Percentiles rank a stretch among this genome's conserved stretches.
phyloP scores from a whole-genome alignment of 129 eudicot species.

The Mikania micrantha region DNA sequence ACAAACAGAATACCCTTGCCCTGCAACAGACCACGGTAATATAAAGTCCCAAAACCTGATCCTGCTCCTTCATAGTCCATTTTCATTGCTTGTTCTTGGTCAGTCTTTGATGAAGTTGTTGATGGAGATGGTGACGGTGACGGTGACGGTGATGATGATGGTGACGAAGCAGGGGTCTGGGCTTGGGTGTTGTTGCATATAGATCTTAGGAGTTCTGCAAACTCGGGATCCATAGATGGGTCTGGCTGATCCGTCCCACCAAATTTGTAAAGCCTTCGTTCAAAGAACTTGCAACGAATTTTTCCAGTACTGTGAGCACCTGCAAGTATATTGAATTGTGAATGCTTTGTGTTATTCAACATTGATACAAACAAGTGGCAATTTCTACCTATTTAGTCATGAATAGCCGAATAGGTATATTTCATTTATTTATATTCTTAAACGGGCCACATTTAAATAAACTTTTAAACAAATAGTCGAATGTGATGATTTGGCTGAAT shows the following conservation, averaged over 20 bases:
- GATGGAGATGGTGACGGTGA: too few species aligned
- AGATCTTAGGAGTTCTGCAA: constrained; percentile 40
- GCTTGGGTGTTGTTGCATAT: constrained; percentile 37
- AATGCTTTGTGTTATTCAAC: not conserved
- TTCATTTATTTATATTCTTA: too few species aligned
- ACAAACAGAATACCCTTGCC: constrained; percentile 61
- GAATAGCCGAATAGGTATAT: too few species aligned
- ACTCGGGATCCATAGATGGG: constrained; percentile 51
- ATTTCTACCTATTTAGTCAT: too few species aligned
- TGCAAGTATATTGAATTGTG: constrained; percentile 11
- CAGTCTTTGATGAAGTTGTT: constrained; percentile 16
- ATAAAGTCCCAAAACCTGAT: constrained; percentile 54
- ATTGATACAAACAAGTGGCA: not conserved
- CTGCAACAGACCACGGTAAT: constrained; percentile 63
- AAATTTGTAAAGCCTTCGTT: constrained; percentile 53
- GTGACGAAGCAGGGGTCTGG: constrained; percentile 15
- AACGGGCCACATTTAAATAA: too few species aligned
- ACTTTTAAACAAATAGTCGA: too few species aligned
- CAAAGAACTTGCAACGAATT: constrained; percentile 63
- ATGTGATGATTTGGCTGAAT: too few species aligned
- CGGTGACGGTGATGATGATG: constrained; percentile 30
- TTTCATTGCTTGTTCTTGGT: constrained; percentile 37
- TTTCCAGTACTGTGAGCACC: constrained; percentile 84
- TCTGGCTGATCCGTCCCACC: constrained; percentile 49
- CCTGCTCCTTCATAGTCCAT: constrained; percentile 69